Percentiles rank a stretch among this genome's conserved stretches.
Conservation (phyloP, 2,329 filamentous ascomycete genomes). For the Chaetomium globosum region DNA sequence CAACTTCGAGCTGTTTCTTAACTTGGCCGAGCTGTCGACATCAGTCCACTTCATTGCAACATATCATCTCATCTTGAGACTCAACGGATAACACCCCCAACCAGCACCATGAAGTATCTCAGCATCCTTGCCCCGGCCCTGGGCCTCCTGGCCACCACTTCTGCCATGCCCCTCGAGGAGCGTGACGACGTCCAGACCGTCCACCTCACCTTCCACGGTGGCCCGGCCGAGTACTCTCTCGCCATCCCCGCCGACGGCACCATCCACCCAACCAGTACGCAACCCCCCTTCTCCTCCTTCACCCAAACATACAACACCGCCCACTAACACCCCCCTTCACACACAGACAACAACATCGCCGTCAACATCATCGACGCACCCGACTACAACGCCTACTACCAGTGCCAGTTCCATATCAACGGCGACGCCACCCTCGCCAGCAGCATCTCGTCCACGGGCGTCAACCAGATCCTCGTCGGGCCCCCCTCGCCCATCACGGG, state of each 20-base stretch:
- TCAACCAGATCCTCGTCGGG: constrained; percentile 48
- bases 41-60: background rate
- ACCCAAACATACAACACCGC: background rate
- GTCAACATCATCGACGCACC: constrained; percentile 40
- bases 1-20: background rate
- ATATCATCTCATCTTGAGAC: background rate
- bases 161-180: constrained; percentile 32
- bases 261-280: constrained; percentile 44
- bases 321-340: background rate
- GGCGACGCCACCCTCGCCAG: constrained; percentile 41
- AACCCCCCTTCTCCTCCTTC: background rate
- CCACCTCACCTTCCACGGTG: constrained; percentile 50
- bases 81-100: background rate
- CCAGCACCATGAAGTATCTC: constrained; percentile 27
- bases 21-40: background rate
- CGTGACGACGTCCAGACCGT: constrained; percentile 42
- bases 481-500: constrained; percentile 49
- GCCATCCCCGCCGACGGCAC: constrained; percentile 48
- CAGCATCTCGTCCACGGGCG: constrained; percentile 39
- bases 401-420: constrained; percentile 50
- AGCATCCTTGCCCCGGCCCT: constrained; percentile 21
- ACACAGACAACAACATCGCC: constrained; percentile 45
- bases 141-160: constrained; percentile 22
- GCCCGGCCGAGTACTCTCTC: constrained; percentile 47
- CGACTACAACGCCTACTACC: constrained; percentile 48